Evolutionary conservation across 1,284 basidiomycete species (phyloP).

Genomic region (Cryptococcus floricola): DNA sequence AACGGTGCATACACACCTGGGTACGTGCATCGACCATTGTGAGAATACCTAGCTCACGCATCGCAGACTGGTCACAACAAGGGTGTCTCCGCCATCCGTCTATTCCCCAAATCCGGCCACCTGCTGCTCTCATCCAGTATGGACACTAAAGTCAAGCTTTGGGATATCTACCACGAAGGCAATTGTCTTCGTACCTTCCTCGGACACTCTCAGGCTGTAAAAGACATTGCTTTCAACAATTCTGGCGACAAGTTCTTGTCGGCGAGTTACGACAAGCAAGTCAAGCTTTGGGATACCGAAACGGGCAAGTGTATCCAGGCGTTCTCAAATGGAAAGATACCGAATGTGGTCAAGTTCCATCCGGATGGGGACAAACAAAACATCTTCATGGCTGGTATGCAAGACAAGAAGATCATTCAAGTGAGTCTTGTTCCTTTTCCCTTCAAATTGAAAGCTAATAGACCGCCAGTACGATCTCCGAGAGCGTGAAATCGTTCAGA

Average conservation of each 20-base stretch:
- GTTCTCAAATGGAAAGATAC: conserved; percentile 94
- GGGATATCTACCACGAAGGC: conserved; percentile 96
- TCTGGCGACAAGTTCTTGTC: conserved; percentile 86
- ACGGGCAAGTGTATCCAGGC: conserved; percentile 89
- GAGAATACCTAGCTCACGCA: background rate
- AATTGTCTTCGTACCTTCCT: conserved; percentile 96
- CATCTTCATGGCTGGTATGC: conserved; percentile 97
- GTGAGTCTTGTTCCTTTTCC: conserved; percentile 50
- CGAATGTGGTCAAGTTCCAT: conserved; percentile 91
- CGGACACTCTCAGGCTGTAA: conserved; percentile 93
- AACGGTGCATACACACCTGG: conserved; percentile 92
- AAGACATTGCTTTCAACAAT: conserved; percentile 92
- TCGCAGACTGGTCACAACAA: conserved; percentile 85
- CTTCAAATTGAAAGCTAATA: background rate
- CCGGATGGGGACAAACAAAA: conserved; percentile 95
- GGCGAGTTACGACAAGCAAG: conserved; percentile 89
- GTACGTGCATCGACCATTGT: conserved; percentile 6
- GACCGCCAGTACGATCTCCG: conserved; percentile 79
- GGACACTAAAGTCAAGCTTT: conserved; percentile 99
- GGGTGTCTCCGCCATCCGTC: conserved; percentile 86
- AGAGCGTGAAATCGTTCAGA: conserved; percentile 89
- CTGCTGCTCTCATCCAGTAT: conserved; percentile 88
- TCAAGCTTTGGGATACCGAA: conserved; percentile 99
- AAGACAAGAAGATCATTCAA: conserved; percentile 98
- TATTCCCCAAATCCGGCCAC: conserved; percentile 91